Base-by-base conservation (phyloP, 495 filamentous ascomycete species). In the Xylaria acuta region DNA sequence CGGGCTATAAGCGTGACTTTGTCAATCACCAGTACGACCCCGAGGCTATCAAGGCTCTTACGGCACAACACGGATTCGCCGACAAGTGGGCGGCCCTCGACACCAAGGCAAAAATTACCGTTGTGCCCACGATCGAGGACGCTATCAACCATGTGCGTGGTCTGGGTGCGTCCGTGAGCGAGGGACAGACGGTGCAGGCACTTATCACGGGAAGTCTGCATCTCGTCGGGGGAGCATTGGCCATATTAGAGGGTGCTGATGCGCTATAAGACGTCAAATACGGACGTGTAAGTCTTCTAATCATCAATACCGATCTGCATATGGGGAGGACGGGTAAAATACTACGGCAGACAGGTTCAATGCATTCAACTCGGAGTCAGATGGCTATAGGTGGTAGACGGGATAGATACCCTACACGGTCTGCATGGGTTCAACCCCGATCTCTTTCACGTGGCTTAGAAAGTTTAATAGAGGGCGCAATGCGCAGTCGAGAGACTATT, bases 71-170 rank as follows among this genome's bases (percentile, higher is more conserved):
- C 8, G 88, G 81, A 27, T 90, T 99, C 36, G 92, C 92, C 0
- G 85, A 88, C 34, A 90, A 86, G 36, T 98, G 95, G 94, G 80
- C 82, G 30, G 79, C 84, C 3, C 84, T 96, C 38, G 93, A 94
- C 72, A 84, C 88, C 0, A 73, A 69, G 6, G 85, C 90, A 0
- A 82, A 89, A 45, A 87, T 94, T 0, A 80, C 86, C 64, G 93
- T 97, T 0, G 84, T 92, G 53, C 84, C 86, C 16, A 97, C 90
- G 3, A 94, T 98, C 53, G 94, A 98, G 76, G 94, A 97, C 70
- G 95, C 94, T 22, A 88, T 98, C 58, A 88, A 86, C 36, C 87
- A 84, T 75, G 91, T 92, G 3, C 85, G 91, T 47, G 82, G 84
- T 6, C 75, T 94, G 6, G 75, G 76, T 6, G 72, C 72, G 3